Evolutionary conservation across 768 basidiomycete genomes (phyloP).

Genomic region (Leccinellum rugosiceps): DNA sequence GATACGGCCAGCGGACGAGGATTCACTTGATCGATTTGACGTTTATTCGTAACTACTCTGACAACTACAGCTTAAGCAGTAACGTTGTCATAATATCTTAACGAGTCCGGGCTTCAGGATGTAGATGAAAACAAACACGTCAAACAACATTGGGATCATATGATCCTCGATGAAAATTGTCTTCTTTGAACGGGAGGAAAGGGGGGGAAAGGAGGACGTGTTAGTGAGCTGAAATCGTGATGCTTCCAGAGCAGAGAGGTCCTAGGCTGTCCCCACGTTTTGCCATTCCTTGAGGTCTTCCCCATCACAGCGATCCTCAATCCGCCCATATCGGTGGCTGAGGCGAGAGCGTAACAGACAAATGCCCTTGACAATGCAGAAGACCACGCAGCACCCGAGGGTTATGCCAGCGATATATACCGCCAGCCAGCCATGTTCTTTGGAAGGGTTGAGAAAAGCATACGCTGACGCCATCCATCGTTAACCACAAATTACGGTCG

Average conservation of each 20-base stretch:
- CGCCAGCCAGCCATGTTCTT: constrained; percentile 43
- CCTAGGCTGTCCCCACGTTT: constrained; percentile 30
- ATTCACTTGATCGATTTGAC: background rate
- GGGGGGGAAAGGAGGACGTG: background rate
- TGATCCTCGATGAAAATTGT: background rate
- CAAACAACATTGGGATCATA: background rate
- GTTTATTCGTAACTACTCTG: background rate
- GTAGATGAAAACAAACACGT: background rate
- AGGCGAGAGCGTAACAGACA: constrained; percentile 38
- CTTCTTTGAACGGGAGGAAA: background rate
- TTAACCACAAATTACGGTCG: background rate
- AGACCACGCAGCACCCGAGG: constrained; percentile 49
- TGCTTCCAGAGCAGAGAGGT: constrained; percentile 8
- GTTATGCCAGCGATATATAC: constrained; percentile 63
- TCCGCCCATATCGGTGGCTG: constrained; percentile 14
- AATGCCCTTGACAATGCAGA: constrained; percentile 43
- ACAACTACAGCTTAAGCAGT: background rate
- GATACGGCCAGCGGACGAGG: background rate
- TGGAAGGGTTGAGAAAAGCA: constrained; percentile 56
- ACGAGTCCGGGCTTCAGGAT: background rate
- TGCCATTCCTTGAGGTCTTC: constrained; percentile 47
- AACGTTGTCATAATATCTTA: background rate
- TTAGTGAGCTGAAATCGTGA: background rate
- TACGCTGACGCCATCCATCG: constrained; percentile 46
- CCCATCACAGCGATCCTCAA: constrained; percentile 2